These are phyloP conservation scores for Acanthamoeba comandoni DNA, from an alignment of 208 protist genomes.

Conservation along the genomic window DNA sequence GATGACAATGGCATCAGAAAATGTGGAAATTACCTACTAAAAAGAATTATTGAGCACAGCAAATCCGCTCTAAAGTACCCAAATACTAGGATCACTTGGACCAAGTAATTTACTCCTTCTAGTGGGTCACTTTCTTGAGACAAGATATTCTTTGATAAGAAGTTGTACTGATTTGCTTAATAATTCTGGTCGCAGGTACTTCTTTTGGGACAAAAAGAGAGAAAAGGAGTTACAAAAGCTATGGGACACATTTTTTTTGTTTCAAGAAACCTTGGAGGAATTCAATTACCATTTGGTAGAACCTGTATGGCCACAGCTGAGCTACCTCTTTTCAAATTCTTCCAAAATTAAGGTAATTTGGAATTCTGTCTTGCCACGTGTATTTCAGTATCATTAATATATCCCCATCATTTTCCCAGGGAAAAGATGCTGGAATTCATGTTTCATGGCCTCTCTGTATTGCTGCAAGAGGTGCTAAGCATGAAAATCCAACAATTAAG, in stretches of 20 bases:
- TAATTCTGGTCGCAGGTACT: neutral
- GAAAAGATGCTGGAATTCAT: too few relatives aligned
- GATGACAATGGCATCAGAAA: neutral
- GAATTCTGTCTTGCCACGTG: too few relatives aligned
- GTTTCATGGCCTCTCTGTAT: too few relatives aligned
- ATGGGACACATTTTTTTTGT: slow-evolving; percentile 36
- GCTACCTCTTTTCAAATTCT: neutral
- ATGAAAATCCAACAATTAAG: too few relatives aligned
- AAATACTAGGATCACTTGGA: neutral
- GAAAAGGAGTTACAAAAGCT: slow-evolving; percentile 10
- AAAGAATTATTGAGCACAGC: slow-evolving; percentile 2
- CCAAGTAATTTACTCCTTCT: neutral
- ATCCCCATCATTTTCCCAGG: too few relatives aligned
- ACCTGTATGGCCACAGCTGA: neutral
- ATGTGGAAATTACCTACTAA: neutral
- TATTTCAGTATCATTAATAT: too few relatives aligned
- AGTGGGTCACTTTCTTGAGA: too few relatives aligned
- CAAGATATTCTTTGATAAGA: neutral
- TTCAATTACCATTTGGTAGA: slow-evolving; percentile 35
- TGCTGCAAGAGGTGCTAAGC: too few relatives aligned
- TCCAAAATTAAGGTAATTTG: too few relatives aligned
- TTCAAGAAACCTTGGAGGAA: slow-evolving; percentile 41
- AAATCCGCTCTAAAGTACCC: neutral
- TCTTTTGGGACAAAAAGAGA: slow-evolving; percentile 18
- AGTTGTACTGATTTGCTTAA: neutral